Percentiles rank a stretch among this genome's conserved stretches.
phyloP scores from a whole-genome alignment of 768 basidiomycete genomes.

The Fomitopsis pulvina region DNA sequence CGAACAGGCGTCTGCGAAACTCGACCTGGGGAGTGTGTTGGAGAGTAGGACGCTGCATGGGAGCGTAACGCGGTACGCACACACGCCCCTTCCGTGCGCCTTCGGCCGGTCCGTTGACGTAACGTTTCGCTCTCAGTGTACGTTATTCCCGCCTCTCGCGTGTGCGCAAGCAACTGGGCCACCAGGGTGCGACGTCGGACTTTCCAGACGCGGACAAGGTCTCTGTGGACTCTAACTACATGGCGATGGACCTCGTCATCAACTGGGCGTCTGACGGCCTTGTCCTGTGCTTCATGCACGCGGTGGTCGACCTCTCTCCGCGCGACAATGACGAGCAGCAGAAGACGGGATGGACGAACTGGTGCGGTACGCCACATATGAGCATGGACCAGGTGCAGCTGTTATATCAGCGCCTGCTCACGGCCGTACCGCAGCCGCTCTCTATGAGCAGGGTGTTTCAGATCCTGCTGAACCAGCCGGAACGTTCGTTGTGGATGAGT shows the following conservation, averaged over 20 bases:
- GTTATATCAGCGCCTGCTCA: constrained; percentile 52
- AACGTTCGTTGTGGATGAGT: constrained; percentile 54
- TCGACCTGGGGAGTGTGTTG: constrained; percentile 69
- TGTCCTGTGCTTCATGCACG: constrained; percentile 86
- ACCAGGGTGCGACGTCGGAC: constrained; percentile 43
- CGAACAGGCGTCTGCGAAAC: constrained; percentile 66
- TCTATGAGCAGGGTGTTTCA: constrained; percentile 68
- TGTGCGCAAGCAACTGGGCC: constrained; percentile 68
- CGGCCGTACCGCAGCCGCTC: constrained; percentile 44
- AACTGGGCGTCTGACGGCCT: constrained; percentile 86
- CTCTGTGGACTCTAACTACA: constrained; percentile 65
- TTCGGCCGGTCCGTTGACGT: constrained; percentile 16
- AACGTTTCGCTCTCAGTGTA: constrained; percentile 41
- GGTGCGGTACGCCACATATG: constrained; percentile 79
- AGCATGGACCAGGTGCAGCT: constrained; percentile 47
- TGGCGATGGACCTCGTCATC: constrained; percentile 85
- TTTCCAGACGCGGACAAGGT: constrained; percentile 68
- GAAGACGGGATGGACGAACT: constrained; percentile 80
- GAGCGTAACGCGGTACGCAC: constrained; percentile 65
- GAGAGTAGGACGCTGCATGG: constrained; percentile 73
- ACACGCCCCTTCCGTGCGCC: constrained; percentile 8
- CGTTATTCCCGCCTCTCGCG: constrained; percentile 72
- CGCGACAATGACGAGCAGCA: constrained; percentile 69
- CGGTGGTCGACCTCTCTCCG: constrained; percentile 62
- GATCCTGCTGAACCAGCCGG: constrained; percentile 58